Evolutionary conservation across 2,329 filamentous ascomycete genomes (phyloP), one percentile per base, ranked within the genome.

Genomic region (Penicillium digitatum): DNA sequence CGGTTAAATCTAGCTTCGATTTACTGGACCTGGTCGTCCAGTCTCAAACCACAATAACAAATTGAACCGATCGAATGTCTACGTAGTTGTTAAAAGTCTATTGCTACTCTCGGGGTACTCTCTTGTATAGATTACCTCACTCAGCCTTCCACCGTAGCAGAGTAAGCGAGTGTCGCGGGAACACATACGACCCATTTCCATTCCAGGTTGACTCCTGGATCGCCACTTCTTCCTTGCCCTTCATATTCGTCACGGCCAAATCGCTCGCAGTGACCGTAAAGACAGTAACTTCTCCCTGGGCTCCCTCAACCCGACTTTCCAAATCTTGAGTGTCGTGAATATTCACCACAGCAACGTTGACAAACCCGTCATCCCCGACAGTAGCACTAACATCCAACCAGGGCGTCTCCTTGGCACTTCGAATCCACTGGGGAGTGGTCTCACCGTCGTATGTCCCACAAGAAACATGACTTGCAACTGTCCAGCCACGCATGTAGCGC

Each of bases 271-370:
- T 81, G 14, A 92, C 83, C 0, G 79, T 84, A 65, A 83, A 86
- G 3, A 89, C 84, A 27, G 81, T 65, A 0, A 88, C 81, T 1
- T 79, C 72, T 1, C 72, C 74, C 0, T 63, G 64, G 0, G 84
- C 68, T 0, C 87, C 87, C 38, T 80, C 77, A n/a, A 90, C 62
- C 40, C 81, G 76, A 0, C 82, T 82, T 57, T 81, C 78, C 51
- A 87, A 85, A 53, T 79, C 82, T 58, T 80, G 77, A 9, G 79
- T 78, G 58, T 87, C 83, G 57, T 81, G 78, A 29, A 90, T 80
- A 68, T 94, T 94, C 16, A 90, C 87, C 1, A 92, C 88, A 3
- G 82, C 87, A 59, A 93, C 63, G 59, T 79, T 87, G 1, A 87
- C 77, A 49, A 76, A 81, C 0, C 87, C 87, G 54, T 82, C 79